Evolutionary conservation across 176 grass and related monocot genomes (phyloP), one percentile per base, ranked within the genome.

Genomic region (Carex parvula): DNA sequence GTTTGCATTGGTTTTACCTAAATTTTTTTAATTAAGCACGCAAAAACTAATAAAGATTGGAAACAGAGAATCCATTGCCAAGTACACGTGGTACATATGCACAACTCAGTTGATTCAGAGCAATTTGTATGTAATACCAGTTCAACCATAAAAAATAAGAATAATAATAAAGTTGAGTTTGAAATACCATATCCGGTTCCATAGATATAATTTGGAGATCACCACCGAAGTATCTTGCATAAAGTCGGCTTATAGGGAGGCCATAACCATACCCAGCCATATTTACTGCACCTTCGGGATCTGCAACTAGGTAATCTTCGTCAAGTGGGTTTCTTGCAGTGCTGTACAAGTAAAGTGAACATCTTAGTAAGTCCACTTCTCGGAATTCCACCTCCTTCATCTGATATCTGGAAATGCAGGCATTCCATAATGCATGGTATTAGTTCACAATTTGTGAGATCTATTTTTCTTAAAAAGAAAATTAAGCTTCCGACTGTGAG

Each of bases 201-300:
- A 93, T 91, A 9, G 94, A 97, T 20, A 94, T 92, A 55, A 94
- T 91, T 84, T 97, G 90, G 78, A 97, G 68, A 84, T 94, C 92
- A 9, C 90, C 94, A 33, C 92, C 90, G 84, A 97, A 92, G 81
- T 94, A 94, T 69, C 37, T 81, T 79, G 92, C 92, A 54, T 94
- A 94, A 52, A 97, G 92, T 35, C 59, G 89, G 79, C 92, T 91
- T 13, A 92, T 89, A 20, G 92, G 89, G 24, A 94, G 85, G 22
- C 87, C 89, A 12, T 87, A 90, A 80, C 92, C 90, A 86, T 91
- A 97, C 74, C 90, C 86, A 20, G 89, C 90, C 90, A 96, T 96
- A 81, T 60, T 87, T 82, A 33, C 73, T 2, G 82, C 87, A 68
- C 82, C 56, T 30, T 53, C 56, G 44, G 46, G 82, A 39, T 64